Percentiles rank a stretch among this genome's conserved stretches.
These are phyloP conservation scores for Eutrema yunnanense DNA, from an alignment of 345 rosid genomes.

Conservation along the genomic window DNA sequence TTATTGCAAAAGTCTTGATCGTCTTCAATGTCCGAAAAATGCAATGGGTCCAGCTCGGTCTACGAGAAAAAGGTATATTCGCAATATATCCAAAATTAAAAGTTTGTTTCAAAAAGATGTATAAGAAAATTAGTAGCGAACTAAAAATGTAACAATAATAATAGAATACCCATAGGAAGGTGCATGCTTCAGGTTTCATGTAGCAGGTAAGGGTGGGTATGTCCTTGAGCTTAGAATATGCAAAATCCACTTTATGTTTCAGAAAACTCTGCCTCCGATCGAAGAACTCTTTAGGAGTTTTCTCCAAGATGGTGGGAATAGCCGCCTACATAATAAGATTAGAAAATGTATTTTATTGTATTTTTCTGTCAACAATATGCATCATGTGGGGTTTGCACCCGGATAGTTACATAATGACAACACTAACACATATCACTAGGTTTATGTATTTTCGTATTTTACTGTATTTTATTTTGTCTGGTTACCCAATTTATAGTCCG, in stretches of 20 bases:
- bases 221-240: conserved; percentile 35
- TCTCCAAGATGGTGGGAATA: conserved; percentile 48
- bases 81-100: neutral
- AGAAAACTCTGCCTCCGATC: conserved; percentile 26
- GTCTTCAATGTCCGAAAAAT: neutral
- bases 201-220: conserved; percentile 52
- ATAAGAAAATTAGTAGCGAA: neutral
- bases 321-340: conserved; percentile 41
- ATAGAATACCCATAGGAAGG: conserved; percentile 53
- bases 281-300: conserved; percentile 56
- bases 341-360: too few species aligned
- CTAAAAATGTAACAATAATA: neutral
- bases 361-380: too few species aligned
- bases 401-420: too few species aligned
- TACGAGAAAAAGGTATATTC: neutral
- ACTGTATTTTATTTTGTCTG: neutral
- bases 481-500: neutral
- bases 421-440: too few species aligned
- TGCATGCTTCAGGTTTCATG: conserved; percentile 54
- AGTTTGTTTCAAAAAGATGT: neutral
- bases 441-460: too few species aligned
- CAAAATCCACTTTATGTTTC: conserved; percentile 37
- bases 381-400: too few species aligned
- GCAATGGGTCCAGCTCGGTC: neutral
- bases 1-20: conserved; percentile 22